A percentile compares a stretch with the other conserved stretches of the same genome.
These are phyloP conservation scores for Acer yangbiense DNA, from an alignment of 345 rosid genomes.

Conservation along the genomic window DNA sequence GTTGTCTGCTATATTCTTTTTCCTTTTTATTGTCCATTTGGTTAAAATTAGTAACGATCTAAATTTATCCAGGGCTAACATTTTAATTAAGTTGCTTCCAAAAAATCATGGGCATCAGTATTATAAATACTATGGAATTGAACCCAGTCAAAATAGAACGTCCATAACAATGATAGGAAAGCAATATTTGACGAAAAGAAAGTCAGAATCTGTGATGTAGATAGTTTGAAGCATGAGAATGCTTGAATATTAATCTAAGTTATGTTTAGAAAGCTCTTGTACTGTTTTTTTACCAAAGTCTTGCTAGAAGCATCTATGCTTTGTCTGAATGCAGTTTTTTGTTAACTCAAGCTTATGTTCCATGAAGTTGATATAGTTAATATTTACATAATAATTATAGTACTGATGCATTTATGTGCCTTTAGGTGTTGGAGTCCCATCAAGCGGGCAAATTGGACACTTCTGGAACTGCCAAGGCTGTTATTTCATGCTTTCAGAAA, in stretches of 20 bases:
- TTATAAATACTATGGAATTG: neutral
- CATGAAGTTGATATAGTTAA: neutral
- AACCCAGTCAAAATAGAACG: neutral
- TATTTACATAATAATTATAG: neutral
- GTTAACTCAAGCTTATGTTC: neutral
- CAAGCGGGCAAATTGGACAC: constrained; percentile 88
- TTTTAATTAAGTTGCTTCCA: no score
- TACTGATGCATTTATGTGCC: constrained; percentile 7
- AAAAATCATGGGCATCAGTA: no score
- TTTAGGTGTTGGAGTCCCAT: constrained; percentile 96
- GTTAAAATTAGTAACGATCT: no score
- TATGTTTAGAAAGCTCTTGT: neutral
- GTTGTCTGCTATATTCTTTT: no score
- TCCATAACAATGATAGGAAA: neutral
- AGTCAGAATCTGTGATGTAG: neutral
- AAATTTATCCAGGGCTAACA: no score
- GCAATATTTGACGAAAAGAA: neutral
- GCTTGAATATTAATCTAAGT: neutral
- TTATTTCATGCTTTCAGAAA: constrained; percentile 88
- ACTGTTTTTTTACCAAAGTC: neutral
- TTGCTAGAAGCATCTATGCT: neutral
- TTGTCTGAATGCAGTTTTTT: neutral
- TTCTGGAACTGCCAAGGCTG: constrained; percentile 97
- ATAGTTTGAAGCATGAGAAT: neutral
- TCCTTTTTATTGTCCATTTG: no score